Base-by-base conservation (phyloP, 768 basidiomycete species). In the Leccinum boreale region DNA sequence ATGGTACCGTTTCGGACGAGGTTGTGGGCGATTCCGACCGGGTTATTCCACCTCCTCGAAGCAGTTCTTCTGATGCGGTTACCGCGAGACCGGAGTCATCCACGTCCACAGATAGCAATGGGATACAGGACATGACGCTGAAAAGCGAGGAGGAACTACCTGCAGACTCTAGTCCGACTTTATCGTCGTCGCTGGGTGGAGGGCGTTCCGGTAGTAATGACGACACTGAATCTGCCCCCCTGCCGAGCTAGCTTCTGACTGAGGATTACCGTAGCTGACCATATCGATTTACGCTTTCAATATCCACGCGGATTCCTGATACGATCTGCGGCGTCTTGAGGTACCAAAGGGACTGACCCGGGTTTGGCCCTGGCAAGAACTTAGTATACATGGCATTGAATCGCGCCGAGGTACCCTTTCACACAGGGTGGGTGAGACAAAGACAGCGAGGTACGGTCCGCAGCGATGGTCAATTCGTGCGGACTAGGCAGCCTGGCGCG, bases 21-120 rank as follows among this genome's bases (percentile, higher is more conserved):
- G 21, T n/a, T 46, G 35, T 46, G 58, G 64, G 48, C 52, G 53
- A 58, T 33, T 55, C 60, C 1, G 60, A 73, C 50, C 52, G 29
- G 55, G 72, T 62, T 51, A 51, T 60, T 28, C 60, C 64, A 60
- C 65, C 65, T 3, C 66, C 65, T 56, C 60, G 61, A 9, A 62
- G 62, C 21, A 58, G 55, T 55, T 54, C 53, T 48, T 31, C 59
- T 53, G 31, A 54, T 15, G 28, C 28, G 26, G 58, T 50, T 58
- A 47, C 53, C 28, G 35, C 52, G 56, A 58, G 36, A 52, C 36
- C 42, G 35, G 66, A 58, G 49, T 39, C 12, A 35, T 28, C 29
- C 23, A 44, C 31, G 28, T 48, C 54, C 31, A 46, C 35, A 52
- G 60, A 64, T 29, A 49, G 57, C 24, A 39, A 58, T 54, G 48